These are phyloP conservation scores for Russula sp. DNA, from an alignment of 768 basidiomycete genomes.

Conservation along the genomic window DNA sequence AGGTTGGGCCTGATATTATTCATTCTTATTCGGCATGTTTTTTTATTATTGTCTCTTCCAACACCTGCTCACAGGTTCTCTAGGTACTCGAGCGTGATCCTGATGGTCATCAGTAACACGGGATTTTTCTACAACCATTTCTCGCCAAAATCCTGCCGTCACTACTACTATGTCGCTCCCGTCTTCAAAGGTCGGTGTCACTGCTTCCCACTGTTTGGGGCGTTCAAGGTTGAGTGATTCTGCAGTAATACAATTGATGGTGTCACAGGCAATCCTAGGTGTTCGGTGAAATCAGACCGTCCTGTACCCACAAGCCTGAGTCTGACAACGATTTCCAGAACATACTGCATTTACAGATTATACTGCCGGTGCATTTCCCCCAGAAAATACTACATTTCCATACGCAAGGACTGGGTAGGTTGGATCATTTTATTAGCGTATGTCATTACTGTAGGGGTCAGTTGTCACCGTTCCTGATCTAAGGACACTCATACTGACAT, in stretches of 20 bases:
- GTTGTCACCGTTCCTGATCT: conserved; percentile 28
- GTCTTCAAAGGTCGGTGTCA: conserved; percentile 50
- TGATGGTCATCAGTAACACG: conserved; percentile 24
- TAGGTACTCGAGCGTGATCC: conserved; percentile 29
- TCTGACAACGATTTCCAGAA: conserved; percentile 32
- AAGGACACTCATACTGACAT: neutral
- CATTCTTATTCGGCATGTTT: conserved; percentile 11
- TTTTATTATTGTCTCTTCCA: neutral
- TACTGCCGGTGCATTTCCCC: too few relatives aligned
- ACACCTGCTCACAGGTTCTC: neutral
- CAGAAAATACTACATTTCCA: conserved; percentile 43
- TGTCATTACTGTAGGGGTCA: conserved; percentile 38
- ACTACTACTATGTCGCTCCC: conserved; percentile 49
- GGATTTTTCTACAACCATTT: conserved; percentile 55
- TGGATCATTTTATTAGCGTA: conserved; percentile 37
- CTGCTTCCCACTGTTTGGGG: neutral
- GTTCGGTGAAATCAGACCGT: conserved; percentile 39
- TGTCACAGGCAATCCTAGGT: conserved; percentile 60
- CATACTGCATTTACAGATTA: conserved; percentile 26
- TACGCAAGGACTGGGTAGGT: conserved; percentile 39
- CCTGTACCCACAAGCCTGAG: neutral
- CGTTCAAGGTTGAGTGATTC: neutral
- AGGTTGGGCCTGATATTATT: conserved; percentile 14
- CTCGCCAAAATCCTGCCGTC: conserved; percentile 39
- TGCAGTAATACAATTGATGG: conserved; percentile 54